phyloP scores from a whole-genome alignment of 2,329 filamentous ascomycete genomes.

The Colletotrichum simmondsii region DNA sequence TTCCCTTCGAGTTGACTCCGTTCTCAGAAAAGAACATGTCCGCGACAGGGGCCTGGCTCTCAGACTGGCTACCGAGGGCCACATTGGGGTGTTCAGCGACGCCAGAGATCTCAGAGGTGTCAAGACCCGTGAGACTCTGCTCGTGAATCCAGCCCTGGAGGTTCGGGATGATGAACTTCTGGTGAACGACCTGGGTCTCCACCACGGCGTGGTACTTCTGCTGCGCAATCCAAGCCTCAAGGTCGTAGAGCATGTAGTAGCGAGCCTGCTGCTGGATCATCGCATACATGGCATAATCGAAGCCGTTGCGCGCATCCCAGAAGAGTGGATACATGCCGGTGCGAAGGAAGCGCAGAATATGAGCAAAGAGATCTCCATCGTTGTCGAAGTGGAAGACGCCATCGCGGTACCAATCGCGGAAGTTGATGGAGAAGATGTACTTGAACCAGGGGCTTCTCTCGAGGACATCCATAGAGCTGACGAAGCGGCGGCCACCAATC shows the following conservation, averaged over 20 bases:
- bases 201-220: slow-evolving; percentile 36
- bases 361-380: slow-evolving; percentile 47
- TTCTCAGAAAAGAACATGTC: background rate
- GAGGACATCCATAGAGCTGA: slow-evolving; percentile 30
- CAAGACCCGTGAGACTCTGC: background rate
- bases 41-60: background rate
- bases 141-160: slow-evolving; percentile 10
- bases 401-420: slow-evolving; percentile 19
- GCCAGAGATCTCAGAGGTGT: slow-evolving; percentile 13
- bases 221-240: slow-evolving; percentile 40
- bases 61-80: background rate
- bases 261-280: slow-evolving; percentile 45
- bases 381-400: slow-evolving; percentile 44
- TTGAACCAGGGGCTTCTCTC: slow-evolving; percentile 25
- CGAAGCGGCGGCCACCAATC: slow-evolving; percentile 34
- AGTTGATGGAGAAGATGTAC: slow-evolving; percentile 24
- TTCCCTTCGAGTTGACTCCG: background rate
- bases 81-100: background rate
- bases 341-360: slow-evolving; percentile 48
- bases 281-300: slow-evolving; percentile 48
- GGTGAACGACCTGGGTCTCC: slow-evolving; percentile 21
- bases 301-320: slow-evolving; percentile 42
- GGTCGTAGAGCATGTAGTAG: slow-evolving; percentile 43
- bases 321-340: slow-evolving; percentile 47
- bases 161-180: slow-evolving; percentile 1